phyloP scores from a whole-genome alignment of 129 eudicot genomes.

The Dittrichia graveolens region DNA sequence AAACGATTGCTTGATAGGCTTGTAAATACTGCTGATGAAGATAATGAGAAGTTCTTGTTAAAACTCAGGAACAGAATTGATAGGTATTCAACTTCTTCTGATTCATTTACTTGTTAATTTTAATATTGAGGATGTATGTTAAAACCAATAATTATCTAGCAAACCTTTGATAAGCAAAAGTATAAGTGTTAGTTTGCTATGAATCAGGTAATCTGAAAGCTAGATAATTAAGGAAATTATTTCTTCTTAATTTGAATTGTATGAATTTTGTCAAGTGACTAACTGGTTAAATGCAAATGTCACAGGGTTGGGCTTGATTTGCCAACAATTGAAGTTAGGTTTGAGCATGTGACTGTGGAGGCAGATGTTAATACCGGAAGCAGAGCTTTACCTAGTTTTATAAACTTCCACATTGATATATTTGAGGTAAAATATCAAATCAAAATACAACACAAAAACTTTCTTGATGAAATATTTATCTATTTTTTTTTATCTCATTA shows the following conservation, averaged over 20 bases:
- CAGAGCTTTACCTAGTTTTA: conserved; percentile 71
- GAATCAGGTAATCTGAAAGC: neutral
- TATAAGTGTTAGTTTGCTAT: neutral
- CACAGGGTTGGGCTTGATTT: conserved; percentile 75
- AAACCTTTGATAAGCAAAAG: neutral
- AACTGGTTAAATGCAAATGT: conserved; percentile 1
- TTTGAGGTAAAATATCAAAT: conserved; percentile 46
- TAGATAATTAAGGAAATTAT: neutral
- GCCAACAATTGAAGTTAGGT: conserved; percentile 85
- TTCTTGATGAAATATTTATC: neutral
- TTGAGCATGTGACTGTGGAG: conserved; percentile 57
- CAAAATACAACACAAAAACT: neutral
- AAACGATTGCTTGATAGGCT: conserved; percentile 61
- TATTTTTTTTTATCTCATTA: conserved; percentile 6
- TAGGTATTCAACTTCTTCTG: conserved; percentile 37
- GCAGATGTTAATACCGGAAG: conserved; percentile 76
- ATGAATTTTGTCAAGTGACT: neutral
- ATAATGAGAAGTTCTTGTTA: conserved; percentile 71
- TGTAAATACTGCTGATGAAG: conserved; percentile 61
- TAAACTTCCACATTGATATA: conserved; percentile 49
- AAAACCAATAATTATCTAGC: neutral
- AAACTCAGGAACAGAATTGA: conserved; percentile 59
- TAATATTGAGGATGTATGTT: neutral
- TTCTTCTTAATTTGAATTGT: neutral
- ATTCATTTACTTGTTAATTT: neutral